Evolutionary conservation across 2,329 filamentous ascomycete species (phyloP).

Genomic region (Aspergillus sp.): DNA sequence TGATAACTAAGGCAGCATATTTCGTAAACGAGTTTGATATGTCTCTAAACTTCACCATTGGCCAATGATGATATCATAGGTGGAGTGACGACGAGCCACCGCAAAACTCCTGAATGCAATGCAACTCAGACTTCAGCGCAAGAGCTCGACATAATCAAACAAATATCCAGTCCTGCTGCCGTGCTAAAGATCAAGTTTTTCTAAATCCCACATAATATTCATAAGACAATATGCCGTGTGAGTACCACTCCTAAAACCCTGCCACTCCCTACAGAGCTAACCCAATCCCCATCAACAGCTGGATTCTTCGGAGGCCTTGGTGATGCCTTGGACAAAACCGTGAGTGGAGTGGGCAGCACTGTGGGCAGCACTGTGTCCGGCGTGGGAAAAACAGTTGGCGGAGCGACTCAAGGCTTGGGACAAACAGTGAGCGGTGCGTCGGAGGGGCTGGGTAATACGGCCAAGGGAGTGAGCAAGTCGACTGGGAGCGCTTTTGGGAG

Average conservation of each 20-base stretch:
- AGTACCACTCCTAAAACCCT: background rate
- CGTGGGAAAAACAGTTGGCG: conserved; percentile 28
- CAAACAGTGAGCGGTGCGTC: conserved; percentile 21
- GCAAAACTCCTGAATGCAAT: background rate
- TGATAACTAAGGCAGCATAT: background rate
- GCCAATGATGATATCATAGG: background rate
- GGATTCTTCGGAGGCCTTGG: conserved; percentile 22
- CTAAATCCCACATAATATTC: background rate
- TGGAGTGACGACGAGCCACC: background rate
- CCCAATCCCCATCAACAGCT: conserved; percentile 5
- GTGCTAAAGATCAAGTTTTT: background rate
- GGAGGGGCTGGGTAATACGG: conserved; percentile 23
- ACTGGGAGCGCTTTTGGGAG: conserved; percentile 6
- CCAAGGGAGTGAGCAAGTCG: conserved; percentile 17
- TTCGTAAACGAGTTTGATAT: background rate
- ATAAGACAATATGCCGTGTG: background rate
- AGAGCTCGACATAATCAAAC: background rate
- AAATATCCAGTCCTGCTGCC: background rate
- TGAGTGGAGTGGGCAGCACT: conserved; percentile 28
- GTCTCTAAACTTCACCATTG: background rate
- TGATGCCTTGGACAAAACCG: conserved; percentile 23
- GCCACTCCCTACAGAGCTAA: background rate
- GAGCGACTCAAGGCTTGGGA: conserved; percentile 25
- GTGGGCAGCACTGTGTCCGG: conserved; percentile 21
- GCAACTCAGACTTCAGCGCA: background rate